phyloP scores from a whole-genome alignment of 352 stramenopile species.

The Pythium chondricola region DNA sequence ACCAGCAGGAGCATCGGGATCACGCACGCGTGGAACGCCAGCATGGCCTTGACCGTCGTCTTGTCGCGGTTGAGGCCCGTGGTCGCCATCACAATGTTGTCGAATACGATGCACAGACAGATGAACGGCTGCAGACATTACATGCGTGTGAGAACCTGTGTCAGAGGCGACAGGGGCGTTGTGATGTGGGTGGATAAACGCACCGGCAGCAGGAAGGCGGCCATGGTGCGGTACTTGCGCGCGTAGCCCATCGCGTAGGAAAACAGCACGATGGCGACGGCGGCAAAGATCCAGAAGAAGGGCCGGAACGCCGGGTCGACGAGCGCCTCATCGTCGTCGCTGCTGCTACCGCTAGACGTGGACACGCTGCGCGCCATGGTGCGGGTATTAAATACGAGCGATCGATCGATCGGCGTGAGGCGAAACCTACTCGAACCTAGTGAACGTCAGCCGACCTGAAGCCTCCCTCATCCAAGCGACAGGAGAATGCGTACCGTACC shows the following conservation, averaged over 20 bases:
- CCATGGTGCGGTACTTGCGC: constrained; percentile 63
- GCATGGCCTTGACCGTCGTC: constrained; percentile 54
- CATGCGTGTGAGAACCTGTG: background rate
- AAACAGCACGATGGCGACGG: constrained; percentile 50
- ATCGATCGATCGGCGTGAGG: too few relatives aligned
- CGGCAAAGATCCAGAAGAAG: constrained; percentile 73
- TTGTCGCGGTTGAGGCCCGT: constrained; percentile 58
- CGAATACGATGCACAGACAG: constrained; percentile 69
- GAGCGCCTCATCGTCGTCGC: background rate
- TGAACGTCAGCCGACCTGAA: too few relatives aligned
- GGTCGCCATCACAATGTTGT: constrained; percentile 78
- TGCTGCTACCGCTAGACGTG: background rate
- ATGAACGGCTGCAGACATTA: constrained; percentile 55
- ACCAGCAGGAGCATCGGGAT: constrained; percentile 82
- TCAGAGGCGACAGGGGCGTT: background rate
- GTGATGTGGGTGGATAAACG: constrained; percentile 1
- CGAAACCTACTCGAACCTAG: too few relatives aligned
- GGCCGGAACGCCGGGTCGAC: constrained; percentile 42
- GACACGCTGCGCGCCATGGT: too few relatives aligned
- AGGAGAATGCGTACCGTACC: too few relatives aligned
- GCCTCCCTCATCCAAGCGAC: too few relatives aligned
- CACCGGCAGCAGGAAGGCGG: constrained; percentile 74
- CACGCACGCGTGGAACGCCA: constrained; percentile 78
- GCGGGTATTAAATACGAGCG: too few relatives aligned
- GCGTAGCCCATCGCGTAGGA: constrained; percentile 71